Evolutionary conservation across 805 yeast genomes (phyloP), one percentile per base, ranked within the genome.

Genomic region (Saturnispora saitoi): DNA sequence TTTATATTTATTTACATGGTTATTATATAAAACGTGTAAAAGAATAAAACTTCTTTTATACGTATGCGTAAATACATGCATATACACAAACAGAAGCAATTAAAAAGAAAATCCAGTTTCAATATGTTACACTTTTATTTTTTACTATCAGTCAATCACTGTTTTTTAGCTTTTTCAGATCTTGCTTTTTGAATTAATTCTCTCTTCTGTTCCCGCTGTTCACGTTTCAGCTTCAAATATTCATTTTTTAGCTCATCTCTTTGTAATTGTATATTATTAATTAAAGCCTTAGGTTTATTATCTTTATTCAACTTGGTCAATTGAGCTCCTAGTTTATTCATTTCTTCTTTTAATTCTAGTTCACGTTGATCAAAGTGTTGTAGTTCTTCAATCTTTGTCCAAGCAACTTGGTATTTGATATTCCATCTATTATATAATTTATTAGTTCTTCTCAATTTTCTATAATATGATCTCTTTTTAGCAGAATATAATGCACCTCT

Each of bases 361-460:
- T n/a, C 28, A 15, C 34, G 31, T 26, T 46, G 38, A 19, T 46
- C 44, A 22, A 22, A 39, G 3, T 39, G 28, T 32, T 46, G 43
- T 6, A 32, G 22, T 40, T 46, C 34, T 24, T 39, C 48, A 26
- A 39, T 20, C 24, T 32, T 24, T n/a, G 37, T 5, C 43, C 43
- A 46, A 2, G 36, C 36, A 10, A 31, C 9, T 32, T 40, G 43
- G 34, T 46, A 46, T 30, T 44, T 49, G 14, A 28, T 30, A 36
- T 45, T 46, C 49, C 45, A 47, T 43, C 43, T 49, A 12, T 20
- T 26, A 24, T 29, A 32, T 14, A 28, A 26, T n/a, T 19, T 46
- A 22, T 32, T 39, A 8, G 28, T 29, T 32, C 40, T 39, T 17
- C 26, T 26, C 32, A 20, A 7, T n/a, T 20, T 41, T 28, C 45